A percentile compares a stretch with the other conserved stretches of the same genome.
phyloP scores from a whole-genome alignment of 768 basidiomycete genomes.

The Boletus edulis region DNA sequence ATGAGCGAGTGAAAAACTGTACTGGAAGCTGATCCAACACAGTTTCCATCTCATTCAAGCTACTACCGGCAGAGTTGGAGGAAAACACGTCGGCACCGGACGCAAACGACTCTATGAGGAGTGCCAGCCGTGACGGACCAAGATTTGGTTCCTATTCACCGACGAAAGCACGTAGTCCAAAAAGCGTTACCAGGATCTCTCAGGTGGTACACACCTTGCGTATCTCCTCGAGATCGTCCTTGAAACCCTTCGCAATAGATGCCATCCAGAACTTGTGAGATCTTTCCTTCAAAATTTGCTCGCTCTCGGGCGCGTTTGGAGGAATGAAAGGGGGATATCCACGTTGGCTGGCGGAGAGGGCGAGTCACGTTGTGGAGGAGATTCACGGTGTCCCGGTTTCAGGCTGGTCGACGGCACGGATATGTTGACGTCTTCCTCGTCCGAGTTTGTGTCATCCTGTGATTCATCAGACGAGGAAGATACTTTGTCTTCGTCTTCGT shows the following conservation, averaged over 20 bases:
- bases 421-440: slow-evolving; percentile 3
- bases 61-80: slow-evolving; percentile 34
- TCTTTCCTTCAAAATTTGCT: slow-evolving; percentile 56
- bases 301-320: slow-evolving; percentile 37
- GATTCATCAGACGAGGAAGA: slow-evolving; percentile 22
- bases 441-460: neutral
- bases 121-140: slow-evolving; percentile 59
- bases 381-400: neutral
- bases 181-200: neutral
- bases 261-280: slow-evolving; percentile 90
- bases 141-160: slow-evolving; percentile 59
- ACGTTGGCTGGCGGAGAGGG: slow-evolving; percentile 21
- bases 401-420: neutral
- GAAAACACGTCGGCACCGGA: slow-evolving; percentile 74
- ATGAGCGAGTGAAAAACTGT: too few relatives aligned
- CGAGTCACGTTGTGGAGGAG: slow-evolving; percentile 17
- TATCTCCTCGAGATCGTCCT: slow-evolving; percentile 79
- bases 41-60: slow-evolving; percentile 73
- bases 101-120: slow-evolving; percentile 82
- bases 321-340: slow-evolving; percentile 47
- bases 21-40: slow-evolving; percentile 43
- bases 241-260: slow-evolving; percentile 77
- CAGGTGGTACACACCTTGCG: slow-evolving; percentile 55
- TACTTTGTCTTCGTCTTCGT: slow-evolving; percentile 11
- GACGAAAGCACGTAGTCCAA: neutral